Conservation (phyloP, 306 rosid genomes). For the Inga laurina region DNA sequence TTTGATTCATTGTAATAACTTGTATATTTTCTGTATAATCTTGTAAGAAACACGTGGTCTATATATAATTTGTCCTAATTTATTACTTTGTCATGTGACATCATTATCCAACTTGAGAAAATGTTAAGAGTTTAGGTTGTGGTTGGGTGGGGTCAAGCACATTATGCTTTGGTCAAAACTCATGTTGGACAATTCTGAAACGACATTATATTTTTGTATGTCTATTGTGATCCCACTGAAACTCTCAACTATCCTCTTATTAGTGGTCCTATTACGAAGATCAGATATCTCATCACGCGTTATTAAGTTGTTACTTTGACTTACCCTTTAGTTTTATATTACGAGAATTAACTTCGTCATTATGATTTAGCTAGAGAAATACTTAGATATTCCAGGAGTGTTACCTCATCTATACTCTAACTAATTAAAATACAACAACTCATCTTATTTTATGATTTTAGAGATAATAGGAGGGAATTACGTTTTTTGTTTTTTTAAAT, state of each 20-base stretch:
- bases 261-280: no score
- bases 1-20: not conserved
- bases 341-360: no score
- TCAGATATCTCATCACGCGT: not conserved
- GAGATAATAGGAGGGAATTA: no score
- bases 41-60: not conserved
- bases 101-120: not conserved
- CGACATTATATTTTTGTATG: no score
- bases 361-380: no score
- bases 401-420: rapidly evolving
- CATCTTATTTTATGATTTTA: no score
- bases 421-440: no score
- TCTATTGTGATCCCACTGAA: no score
- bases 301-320: no score
- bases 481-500: no score
- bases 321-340: no score
- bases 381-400: no score
- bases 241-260: not conserved
- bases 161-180: not conserved
- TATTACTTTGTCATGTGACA: not conserved
- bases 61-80: not conserved
- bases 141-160: not conserved
- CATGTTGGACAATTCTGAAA: not conserved
- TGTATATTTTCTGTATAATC: not conserved
- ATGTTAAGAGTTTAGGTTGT: not conserved